A percentile compares a stretch with the other conserved stretches of the same genome.
Conservation (phyloP, 2,329 filamentous ascomycete genomes). For the Apiospora saccharicola region DNA sequence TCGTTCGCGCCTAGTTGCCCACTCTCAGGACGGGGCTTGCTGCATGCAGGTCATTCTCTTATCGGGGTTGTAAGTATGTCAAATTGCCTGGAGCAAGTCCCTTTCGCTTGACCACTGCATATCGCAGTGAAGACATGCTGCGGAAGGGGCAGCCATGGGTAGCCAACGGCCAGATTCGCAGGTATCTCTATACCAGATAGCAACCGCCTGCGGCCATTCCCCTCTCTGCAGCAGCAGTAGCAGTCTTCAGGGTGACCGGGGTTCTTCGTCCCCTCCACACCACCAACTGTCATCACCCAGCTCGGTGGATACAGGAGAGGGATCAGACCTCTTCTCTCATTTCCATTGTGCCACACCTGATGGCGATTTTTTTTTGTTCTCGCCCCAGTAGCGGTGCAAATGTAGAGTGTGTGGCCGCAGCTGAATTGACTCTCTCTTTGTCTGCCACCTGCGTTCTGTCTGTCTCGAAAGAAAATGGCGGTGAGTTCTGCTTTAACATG, state of each 20-base stretch:
- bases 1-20: slow-evolving; percentile 14
- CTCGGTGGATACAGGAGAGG: slow-evolving; percentile 6
- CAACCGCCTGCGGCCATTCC: slow-evolving; percentile 3
- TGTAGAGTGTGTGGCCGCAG: background rate
- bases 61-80: background rate
- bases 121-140: background rate
- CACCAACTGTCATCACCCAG: slow-evolving; percentile 1
- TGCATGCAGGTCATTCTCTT: background rate
- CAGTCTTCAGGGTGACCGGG: background rate
- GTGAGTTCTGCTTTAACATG: background rate
- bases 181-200: background rate
- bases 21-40: background rate
- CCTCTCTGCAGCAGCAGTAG: background rate
- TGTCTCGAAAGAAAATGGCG: slow-evolving; percentile 15
- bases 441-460: slow-evolving; percentile 16
- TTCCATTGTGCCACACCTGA: background rate
- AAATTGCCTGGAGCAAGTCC: background rate
- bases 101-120: background rate
- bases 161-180: background rate
- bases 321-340: slow-evolving; percentile 13
- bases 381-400: background rate
- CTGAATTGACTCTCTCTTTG: slow-evolving; percentile 13
- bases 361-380: background rate
- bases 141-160: background rate
- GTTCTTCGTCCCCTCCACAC: slow-evolving; percentile 3